Percentiles rank a stretch among this genome's conserved stretches.
These are phyloP conservation scores for Yueomyces sp. DNA, from an alignment of 805 yeast genomes.

Conservation along the genomic window DNA sequence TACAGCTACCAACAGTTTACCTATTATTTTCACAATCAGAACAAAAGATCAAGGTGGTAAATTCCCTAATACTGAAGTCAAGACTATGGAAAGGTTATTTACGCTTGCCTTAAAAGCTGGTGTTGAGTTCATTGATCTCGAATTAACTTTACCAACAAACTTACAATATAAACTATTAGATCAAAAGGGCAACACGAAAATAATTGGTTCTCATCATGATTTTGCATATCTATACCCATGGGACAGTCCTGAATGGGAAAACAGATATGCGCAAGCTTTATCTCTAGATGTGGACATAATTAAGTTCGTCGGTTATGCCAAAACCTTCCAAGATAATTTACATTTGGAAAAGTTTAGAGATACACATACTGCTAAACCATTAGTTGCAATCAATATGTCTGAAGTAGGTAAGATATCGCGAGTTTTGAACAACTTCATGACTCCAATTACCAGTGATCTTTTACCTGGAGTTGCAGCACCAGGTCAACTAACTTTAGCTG, in stretches of 20 bases:
- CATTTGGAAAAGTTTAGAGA: slow-evolving; percentile 56
- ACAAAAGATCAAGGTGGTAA: slow-evolving; percentile 72
- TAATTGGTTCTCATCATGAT: slow-evolving; percentile 80
- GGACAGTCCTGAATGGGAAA: slow-evolving; percentile 63
- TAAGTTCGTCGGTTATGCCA: slow-evolving; percentile 75
- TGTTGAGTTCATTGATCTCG: slow-evolving; percentile 69
- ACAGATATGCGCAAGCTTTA: slow-evolving; percentile 53
- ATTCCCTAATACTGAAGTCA: slow-evolving; percentile 48
- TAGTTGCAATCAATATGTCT: slow-evolving; percentile 79
- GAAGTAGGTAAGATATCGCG: slow-evolving; percentile 64
- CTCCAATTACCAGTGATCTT: slow-evolving; percentile 71
- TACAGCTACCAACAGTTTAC: slow-evolving; percentile 43
- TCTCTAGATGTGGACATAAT: slow-evolving; percentile 56
- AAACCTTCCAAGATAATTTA: slow-evolving; percentile 50
- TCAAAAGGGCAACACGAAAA: slow-evolving; percentile 44
- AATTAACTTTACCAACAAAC: slow-evolving; percentile 51
- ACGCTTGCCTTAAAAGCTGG: slow-evolving; percentile 61
- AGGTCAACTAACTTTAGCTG: slow-evolving; percentile 56
- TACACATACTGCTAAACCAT: slow-evolving; percentile 39
- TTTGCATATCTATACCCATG: slow-evolving; percentile 48
- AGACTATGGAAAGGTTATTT: slow-evolving; percentile 36
- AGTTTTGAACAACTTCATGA: slow-evolving; percentile 57
- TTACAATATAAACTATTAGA: slow-evolving; percentile 39
- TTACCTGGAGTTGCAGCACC: slow-evolving; percentile 66
- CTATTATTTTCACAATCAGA: slow-evolving; percentile 72